phyloP scores from a whole-genome alignment of 192 early-diverging fungal genomes.

The Phlyctochytrium bullatum region DNA sequence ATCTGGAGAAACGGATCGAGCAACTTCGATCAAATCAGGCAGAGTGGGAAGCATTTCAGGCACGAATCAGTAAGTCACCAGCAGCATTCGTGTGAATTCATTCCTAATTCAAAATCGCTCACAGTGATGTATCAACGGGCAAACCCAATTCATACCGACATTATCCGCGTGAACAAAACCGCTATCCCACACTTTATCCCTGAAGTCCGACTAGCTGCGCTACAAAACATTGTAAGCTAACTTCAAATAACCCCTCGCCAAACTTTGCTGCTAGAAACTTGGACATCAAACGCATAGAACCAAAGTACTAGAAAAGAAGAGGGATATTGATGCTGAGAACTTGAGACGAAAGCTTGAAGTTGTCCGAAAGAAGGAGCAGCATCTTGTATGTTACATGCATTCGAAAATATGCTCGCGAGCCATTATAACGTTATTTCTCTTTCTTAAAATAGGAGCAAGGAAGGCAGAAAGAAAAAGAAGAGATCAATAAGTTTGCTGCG shows the following conservation, averaged over 20 bases:
- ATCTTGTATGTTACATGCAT: constrained; percentile 10
- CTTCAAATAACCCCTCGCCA: no score
- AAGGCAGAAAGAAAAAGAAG: constrained; percentile 41
- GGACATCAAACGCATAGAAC: constrained; percentile 29
- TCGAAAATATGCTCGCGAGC: not conserved
- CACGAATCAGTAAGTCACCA: constrained; percentile 38
- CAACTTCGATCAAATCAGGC: constrained; percentile 46
- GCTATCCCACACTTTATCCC: no score
- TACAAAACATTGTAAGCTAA: no score
- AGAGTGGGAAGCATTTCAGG: constrained; percentile 55
- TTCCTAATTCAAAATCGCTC: not conserved
- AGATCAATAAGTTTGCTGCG: constrained; percentile 33
- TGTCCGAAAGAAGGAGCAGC: constrained; percentile 37
- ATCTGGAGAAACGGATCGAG: constrained; percentile 48
- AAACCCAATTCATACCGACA: constrained; percentile 21
- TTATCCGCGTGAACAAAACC: constrained; percentile 36
- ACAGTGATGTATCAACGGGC: constrained; percentile 24
- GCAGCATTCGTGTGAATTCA: not conserved
- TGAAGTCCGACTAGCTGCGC: no score
- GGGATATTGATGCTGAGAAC: constrained; percentile 32
- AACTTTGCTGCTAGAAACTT: constrained; percentile 24
- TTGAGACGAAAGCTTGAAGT: constrained; percentile 35
- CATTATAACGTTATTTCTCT: not conserved
- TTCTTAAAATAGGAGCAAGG: constrained; percentile 30
- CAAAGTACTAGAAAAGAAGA: constrained; percentile 37